Evolutionary conservation across 2,329 filamentous ascomycete species (phyloP).

Genomic region (Sclerotinia spermophila): DNA sequence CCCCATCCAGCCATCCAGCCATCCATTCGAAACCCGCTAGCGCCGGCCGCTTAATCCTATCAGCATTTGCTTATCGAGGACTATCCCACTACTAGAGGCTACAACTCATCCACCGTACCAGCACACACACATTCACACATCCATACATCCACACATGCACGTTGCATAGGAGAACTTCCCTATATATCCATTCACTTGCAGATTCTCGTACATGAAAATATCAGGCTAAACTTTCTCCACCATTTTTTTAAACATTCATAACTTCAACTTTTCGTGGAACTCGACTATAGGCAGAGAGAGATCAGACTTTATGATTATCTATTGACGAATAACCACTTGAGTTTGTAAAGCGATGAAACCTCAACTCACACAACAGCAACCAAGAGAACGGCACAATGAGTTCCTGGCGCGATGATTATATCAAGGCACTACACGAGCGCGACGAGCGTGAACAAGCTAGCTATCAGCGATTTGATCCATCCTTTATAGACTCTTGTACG

Average conservation of each 20-base stretch:
- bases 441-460: constrained; percentile 66
- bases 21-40: constrained; percentile 16
- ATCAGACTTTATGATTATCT: background rate
- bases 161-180: background rate
- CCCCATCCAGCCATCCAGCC: background rate
- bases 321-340: background rate
- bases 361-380: constrained; percentile 11
- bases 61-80: constrained; percentile 14
- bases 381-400: constrained; percentile 28
- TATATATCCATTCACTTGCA: constrained; percentile 13
- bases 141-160: background rate
- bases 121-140: background rate
- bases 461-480: constrained; percentile 53
- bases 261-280: background rate
- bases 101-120: background rate
- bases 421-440: constrained; percentile 66
- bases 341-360: constrained; percentile 16
- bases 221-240: background rate
- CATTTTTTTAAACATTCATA: background rate
- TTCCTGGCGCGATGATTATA: constrained; percentile 75
- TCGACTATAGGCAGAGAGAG: background rate
- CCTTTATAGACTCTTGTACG: constrained; percentile 77
- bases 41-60: constrained; percentile 24
- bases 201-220: background rate
- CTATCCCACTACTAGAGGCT: background rate